These are phyloP conservation scores for Picea mariana DNA, from an alignment of 83 land plant genomes.

Conservation along the genomic window DNA sequence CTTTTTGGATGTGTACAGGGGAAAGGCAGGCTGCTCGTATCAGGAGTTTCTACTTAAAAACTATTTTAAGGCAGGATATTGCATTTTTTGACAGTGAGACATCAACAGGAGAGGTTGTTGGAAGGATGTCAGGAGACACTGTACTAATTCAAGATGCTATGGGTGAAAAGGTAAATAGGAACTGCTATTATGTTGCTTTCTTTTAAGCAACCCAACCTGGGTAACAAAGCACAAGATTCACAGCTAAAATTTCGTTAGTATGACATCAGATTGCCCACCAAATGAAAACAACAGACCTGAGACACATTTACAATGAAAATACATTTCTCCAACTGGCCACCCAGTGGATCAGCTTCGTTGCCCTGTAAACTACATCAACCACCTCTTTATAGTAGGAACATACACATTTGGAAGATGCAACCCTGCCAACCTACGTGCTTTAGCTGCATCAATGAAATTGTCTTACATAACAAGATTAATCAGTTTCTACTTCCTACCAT, in stretches of 20 bases:
- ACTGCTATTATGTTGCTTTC: not conserved
- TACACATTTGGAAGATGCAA: no score
- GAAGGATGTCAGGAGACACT: slow-evolving; percentile 72
- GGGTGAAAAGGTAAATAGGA: slow-evolving; percentile 53
- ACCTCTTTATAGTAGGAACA: no score
- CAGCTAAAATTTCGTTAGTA: not conserved
- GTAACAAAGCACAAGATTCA: not conserved
- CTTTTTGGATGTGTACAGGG: slow-evolving; percentile 62
- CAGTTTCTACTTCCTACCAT: no score
- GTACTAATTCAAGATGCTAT: slow-evolving; percentile 65
- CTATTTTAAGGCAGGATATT: slow-evolving; percentile 60
- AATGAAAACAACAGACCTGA: no score
- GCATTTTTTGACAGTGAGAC: slow-evolving; percentile 59
- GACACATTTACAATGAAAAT: no score
- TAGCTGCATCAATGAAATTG: no score
- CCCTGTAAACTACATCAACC: no score
- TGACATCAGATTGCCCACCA: no score
- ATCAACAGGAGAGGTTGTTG: slow-evolving; percentile 65
- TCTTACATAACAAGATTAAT: no score
- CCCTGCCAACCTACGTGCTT: no score
- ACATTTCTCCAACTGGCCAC: no score
- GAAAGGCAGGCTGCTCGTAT: slow-evolving; percentile 56
- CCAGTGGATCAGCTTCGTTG: no score
- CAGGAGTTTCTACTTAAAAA: slow-evolving; percentile 42
- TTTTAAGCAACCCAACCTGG: not conserved